Base-by-base conservation (phyloP, 495 filamentous ascomycete species). In the Parachaetomium inaequale region DNA sequence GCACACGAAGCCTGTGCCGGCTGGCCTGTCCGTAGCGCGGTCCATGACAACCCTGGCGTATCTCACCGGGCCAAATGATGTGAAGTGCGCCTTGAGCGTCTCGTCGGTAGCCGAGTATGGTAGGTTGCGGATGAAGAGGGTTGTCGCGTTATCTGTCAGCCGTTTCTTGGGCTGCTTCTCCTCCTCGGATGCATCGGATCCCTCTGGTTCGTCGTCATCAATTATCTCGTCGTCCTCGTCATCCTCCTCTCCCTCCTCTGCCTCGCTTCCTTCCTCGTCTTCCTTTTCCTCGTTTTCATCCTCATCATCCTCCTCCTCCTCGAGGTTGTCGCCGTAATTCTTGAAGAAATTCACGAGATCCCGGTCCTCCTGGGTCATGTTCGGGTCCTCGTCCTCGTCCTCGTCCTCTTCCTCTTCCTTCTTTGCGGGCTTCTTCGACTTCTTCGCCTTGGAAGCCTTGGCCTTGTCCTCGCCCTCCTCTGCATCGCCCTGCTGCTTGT, bases 1-100 rank as follows among this genome's bases (percentile, higher is more conserved):
- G 74, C 90, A 94, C 19, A 96, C 92, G 69, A 99, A 99, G 3
- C 89, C 94, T 4, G 94, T 97, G 29, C 94, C 94, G 40, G 88
- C 89, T 2, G 94, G 91, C 15, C 89, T 85, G 63, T 91, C 91
- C 3, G 90, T 96, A 26, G 86, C 84, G 28, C 76, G 84, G 69
- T 99, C 94, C 60, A 93, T 78, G 29, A 99, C 95, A 28, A 96
- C 84, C 40, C 95, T 82, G 23, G 92, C 93, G 71, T 97, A 99
- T 25, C 91, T 82, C 53, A 98, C 76, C 1, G 81, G 79, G 43
- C 94, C 94, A 65, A 99, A 99, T 64, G 85, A 79, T 11, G 76
- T 72, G 68, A 99, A 99, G 68, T 96, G 92, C 31, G 87, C 82
- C 64, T 90, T 86, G 21, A 99, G 83, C 23, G 81, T 76, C 57